Conservation (phyloP, 305 asterid species). For the Ilex paraguariensis region DNA sequence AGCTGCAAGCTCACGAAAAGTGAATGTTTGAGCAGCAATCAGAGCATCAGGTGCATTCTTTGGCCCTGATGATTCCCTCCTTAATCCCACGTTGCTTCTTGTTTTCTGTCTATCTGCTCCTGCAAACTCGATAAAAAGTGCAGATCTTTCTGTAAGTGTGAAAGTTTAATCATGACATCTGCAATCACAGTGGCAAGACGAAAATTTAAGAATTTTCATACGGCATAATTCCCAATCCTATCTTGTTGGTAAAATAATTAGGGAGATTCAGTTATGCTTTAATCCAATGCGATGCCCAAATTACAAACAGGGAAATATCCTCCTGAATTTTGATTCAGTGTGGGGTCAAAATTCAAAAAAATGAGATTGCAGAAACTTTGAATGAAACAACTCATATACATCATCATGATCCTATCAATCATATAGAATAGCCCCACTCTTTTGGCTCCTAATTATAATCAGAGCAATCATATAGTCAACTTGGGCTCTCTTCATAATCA, state of each 20-base stretch:
- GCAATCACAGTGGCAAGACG: background rate
- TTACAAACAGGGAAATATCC: background rate
- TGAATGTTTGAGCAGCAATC: constrained; percentile 89
- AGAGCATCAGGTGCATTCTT: constrained; percentile 65
- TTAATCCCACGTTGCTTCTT: constrained; percentile 47
- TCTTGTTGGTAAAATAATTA: too few relatives aligned
- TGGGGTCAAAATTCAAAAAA: constrained; percentile 1
- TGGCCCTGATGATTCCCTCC: constrained; percentile 47
- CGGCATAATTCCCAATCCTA: background rate
- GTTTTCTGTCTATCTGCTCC: constrained; percentile 74
- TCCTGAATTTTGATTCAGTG: background rate
- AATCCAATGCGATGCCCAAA: background rate
- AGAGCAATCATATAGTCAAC: too few relatives aligned
- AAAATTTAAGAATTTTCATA: background rate
- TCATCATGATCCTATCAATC: too few relatives aligned
- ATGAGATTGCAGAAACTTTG: too few relatives aligned
- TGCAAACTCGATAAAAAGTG: constrained; percentile 23
- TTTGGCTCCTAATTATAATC: too few relatives aligned
- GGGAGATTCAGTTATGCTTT: background rate
- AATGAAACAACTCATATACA: too few relatives aligned
- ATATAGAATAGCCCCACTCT: too few relatives aligned
- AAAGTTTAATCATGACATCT: constrained; percentile 1
- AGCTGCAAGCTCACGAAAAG: constrained; percentile 89
- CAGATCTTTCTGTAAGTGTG: constrained; percentile 4
- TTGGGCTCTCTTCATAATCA: too few relatives aligned